Evolutionary conservation across 2,329 filamentous ascomycete genomes (phyloP), one percentile per base, ranked within the genome.

Genomic region (Coniochaeta sp.): DNA sequence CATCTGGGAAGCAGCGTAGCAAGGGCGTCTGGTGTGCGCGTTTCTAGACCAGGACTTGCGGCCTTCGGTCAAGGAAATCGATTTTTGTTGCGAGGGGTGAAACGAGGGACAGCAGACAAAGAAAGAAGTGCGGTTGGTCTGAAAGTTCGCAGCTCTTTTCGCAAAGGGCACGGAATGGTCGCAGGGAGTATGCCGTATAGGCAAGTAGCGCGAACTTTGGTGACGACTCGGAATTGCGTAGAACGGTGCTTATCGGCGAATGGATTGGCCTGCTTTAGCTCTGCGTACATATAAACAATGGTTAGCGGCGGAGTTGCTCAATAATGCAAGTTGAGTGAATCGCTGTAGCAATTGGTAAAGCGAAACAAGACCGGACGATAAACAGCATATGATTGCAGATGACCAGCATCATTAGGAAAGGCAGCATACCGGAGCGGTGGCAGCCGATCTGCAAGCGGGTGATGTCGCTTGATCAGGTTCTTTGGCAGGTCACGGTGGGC

Each of bases 1-100:
- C 67, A 68, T 69, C 58, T 64, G 67, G 64, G 60, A 63, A 33
- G 44, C 58, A 52, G 55, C 55, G 33, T n/a, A n/a, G 33, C 62
- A 64, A 63, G 59, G 62, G 59, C 58, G 38, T 59, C 43, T 36
- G 22, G 56, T 43, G 43, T 63, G 44, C 28, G 17, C 47, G 17
- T 56, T 9, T 33, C 28, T 28, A 8, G 19, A 33, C 11, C 8
- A 33, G 17, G 50, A 33, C 11, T 56, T 11, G 52, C 17, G 28
- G 52, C 8, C 12, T 4, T 56, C 28, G 33, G 33, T 34, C 3
- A 56, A 34, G 19, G 52, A 19, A 34, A 6, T 33, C 28, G 14
- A 4, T 6, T 38, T 55, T 55, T 36, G 33, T 57, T 57, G n/a
- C 12, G 28, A 12, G 31, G 33, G 28, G 17, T 7, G 31, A n/a